Base-by-base conservation (phyloP, 495 filamentous ascomycete genomes). In the Penicillium arizonense region DNA sequence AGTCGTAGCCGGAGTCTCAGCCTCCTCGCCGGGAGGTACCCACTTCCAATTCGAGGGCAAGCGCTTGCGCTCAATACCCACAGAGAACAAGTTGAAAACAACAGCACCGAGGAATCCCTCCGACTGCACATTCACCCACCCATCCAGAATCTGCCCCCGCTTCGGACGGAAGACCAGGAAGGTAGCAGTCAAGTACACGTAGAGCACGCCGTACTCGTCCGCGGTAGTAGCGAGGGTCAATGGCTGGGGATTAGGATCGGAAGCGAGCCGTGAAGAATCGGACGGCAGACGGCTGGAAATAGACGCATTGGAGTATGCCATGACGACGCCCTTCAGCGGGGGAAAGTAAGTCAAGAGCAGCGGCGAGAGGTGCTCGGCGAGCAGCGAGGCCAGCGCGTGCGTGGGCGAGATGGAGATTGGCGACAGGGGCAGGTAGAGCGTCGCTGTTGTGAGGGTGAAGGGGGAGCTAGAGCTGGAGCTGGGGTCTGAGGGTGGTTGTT, bases 351-450 rank as follows among this genome's bases (percentile, higher is more conserved):
- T 85, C 34, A 93, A 79, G 26, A 93, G 76, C 14, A 90, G 75
- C 12, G 89, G 88, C 14, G 88, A 88, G 37, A 91, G 78, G 63
- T 91, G 86, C 61, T 90, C 87, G 35, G 86, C 84, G 55, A 86
- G 81, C 23, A 89, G 67, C 33, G 83, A 84, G 57, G 83, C 77
- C 44, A 85, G 67, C n/a, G 87, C 84, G 61, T 80, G 75, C 7
- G 71, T 70, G 26, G 86, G 77, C 10, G 82, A 82, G 54, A 87
- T 82, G 4, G 82, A 80, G 53, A 87, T 82, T 14, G 88, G 88
- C 21, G 87, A 77, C 26, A 91, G 69, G 12, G 88, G 82, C 41
- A 91, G 77, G 64, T 90, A 91, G 48, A 90, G 62, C 0, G 87
- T 87, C 38, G 81, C 77, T 23, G 80, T 84, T 55, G 82, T 77